Conservation (phyloP, 2,329 filamentous ascomycete genomes). For the Phyllosticta citrichinensis region DNA sequence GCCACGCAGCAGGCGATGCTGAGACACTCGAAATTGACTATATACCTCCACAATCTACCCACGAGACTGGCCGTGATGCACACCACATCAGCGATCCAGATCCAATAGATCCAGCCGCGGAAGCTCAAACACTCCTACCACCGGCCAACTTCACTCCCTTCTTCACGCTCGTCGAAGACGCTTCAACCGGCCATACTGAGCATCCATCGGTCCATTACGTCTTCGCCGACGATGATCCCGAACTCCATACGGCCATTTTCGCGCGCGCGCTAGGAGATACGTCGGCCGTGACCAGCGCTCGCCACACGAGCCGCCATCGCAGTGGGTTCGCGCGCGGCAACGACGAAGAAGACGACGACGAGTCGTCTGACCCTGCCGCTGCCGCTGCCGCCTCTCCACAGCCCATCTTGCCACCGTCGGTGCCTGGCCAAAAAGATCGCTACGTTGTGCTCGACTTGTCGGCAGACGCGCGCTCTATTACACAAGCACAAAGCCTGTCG, state of each 20-base stretch:
- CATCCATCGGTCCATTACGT: constrained; percentile 88
- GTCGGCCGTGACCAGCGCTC: constrained; percentile 26
- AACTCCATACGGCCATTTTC: constrained; percentile 59
- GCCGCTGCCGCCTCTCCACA: neutral
- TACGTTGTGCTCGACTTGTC: constrained; percentile 48
- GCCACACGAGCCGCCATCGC: constrained; percentile 13
- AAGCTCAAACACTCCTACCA: neutral
- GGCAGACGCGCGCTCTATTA: constrained; percentile 41
- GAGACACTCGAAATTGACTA: neutral
- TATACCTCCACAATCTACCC: neutral
- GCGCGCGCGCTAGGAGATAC: constrained; percentile 43
- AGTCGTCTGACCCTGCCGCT: neutral
- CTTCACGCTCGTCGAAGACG: constrained; percentile 76
- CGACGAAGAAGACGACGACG: neutral
- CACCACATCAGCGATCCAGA: neutral
- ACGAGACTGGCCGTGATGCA: neutral
- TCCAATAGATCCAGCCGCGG: neutral
- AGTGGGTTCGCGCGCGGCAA: neutral
- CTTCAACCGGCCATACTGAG: constrained; percentile 59
- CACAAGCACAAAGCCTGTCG: constrained; percentile 61
- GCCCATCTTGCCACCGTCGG: constrained; percentile 34
- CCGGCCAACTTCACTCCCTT: constrained; percentile 56
- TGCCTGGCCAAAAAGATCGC: constrained; percentile 42
- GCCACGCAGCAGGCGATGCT: constrained; percentile 4
- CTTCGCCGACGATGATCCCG: constrained; percentile 83